A percentile compares a stretch with the other conserved stretches of the same genome.
phyloP scores from a whole-genome alignment of 2,329 filamentous ascomycete genomes.

The Microdochium paspali region DNA sequence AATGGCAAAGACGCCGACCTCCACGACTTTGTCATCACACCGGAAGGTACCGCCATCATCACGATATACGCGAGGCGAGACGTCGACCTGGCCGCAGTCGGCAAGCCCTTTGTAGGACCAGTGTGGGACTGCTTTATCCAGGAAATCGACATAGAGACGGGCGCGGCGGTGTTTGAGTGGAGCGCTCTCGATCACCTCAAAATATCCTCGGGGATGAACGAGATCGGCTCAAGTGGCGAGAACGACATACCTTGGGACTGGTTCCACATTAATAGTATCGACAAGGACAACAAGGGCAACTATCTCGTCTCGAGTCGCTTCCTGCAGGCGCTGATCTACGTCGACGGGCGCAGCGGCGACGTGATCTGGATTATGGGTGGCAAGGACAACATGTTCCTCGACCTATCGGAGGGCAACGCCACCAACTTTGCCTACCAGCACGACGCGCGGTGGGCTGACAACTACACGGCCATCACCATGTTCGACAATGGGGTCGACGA shows the following conservation, averaged over 20 bases:
- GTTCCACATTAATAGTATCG: slow-evolving; percentile 45
- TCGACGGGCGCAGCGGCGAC: slow-evolving; percentile 30
- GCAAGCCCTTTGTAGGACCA: slow-evolving; percentile 22
- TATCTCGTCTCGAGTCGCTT: slow-evolving; percentile 32
- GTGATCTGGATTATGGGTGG: slow-evolving; percentile 43
- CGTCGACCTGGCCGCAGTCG: slow-evolving; percentile 25
- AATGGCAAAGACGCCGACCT: slow-evolving; percentile 26
- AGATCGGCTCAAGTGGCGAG: neutral
- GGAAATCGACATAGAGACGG: slow-evolving; percentile 34
- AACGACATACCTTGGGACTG: slow-evolving; percentile 35
- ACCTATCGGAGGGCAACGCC: slow-evolving; percentile 28
- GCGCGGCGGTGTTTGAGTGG: slow-evolving; percentile 33
- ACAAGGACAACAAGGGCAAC: slow-evolving; percentile 35
- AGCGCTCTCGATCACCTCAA: slow-evolving; percentile 15
- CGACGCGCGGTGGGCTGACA: slow-evolving; percentile 33
- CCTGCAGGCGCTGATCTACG: slow-evolving; percentile 28
- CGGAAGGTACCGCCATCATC: slow-evolving; percentile 24
- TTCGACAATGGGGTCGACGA: slow-evolving; percentile 32
- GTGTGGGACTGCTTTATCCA: slow-evolving; percentile 33
- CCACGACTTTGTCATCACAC: slow-evolving; percentile 26
- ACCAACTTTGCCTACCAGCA: slow-evolving; percentile 42
- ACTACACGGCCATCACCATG: slow-evolving; percentile 24
- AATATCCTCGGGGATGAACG: slow-evolving; percentile 16
- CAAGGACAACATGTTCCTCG: slow-evolving; percentile 27
- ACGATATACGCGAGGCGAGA: slow-evolving; percentile 24